Percentiles rank a stretch among this genome's conserved stretches.
phyloP scores from a whole-genome alignment of 2,329 filamentous ascomycete species.

The Daldinia sp. region DNA sequence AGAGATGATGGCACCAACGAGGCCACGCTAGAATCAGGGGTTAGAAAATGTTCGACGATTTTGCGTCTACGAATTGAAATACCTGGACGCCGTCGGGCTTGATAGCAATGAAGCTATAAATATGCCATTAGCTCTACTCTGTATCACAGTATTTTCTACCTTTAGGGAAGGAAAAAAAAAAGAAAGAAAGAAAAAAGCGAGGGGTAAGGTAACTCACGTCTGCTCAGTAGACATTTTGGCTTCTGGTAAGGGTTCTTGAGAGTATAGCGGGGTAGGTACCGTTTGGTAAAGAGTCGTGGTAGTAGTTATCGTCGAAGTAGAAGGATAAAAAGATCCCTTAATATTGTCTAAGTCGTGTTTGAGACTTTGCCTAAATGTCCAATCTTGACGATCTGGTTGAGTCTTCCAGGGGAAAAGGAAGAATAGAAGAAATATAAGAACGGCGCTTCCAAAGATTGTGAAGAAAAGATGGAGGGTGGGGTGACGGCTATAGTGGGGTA shows the following conservation, averaged over 20 bases:
- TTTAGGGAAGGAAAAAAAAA: background rate
- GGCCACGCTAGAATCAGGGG: conserved; percentile 75
- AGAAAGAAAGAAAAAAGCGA: background rate
- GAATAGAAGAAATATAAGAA: conserved; percentile 44
- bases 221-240: conserved; percentile 46
- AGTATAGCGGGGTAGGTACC: conserved; percentile 30
- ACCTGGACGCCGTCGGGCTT: conserved; percentile 99
- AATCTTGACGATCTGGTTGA: conserved; percentile 42
- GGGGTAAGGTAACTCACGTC: conserved; percentile 40
- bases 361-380: conserved; percentile 41
- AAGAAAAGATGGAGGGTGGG: conserved; percentile 48
- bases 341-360: conserved; percentile 40
- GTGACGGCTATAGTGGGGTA: conserved; percentile 44
- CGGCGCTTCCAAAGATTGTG: conserved; percentile 35
- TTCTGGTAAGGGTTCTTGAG: conserved; percentile 36
- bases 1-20: conserved; percentile 95
- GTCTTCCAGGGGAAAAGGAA: conserved; percentile 45
- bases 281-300: conserved; percentile 20
- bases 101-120: conserved; percentile 95
- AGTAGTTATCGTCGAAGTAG: conserved; percentile 28
- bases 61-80: conserved; percentile 46
- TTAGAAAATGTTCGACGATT: conserved; percentile 38
- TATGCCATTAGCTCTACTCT: background rate
- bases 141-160: background rate
- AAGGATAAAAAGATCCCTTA: conserved; percentile 38